Base-by-base conservation (phyloP, 2,329 filamentous ascomycete species). In the Alternaria atra region DNA sequence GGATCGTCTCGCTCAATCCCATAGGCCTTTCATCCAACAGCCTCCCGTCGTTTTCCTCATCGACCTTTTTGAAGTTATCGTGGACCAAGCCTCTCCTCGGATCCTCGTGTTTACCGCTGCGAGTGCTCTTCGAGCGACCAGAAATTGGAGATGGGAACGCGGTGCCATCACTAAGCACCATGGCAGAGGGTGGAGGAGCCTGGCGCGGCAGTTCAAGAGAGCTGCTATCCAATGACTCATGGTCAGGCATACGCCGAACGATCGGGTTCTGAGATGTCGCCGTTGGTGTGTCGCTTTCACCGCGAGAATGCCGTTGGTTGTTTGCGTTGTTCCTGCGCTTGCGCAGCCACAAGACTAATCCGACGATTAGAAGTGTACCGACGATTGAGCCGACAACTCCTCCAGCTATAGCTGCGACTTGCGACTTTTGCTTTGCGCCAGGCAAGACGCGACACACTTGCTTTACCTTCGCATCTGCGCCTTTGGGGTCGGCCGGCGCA, bases 1-100 rank as follows among this genome's bases (percentile, higher is more conserved):
- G 65, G 15, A 68, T 68, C 27, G 65, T 68, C 56, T 68, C 65
- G 52, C 60, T 59, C 8, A 68, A 37, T 30, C 65, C 65, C 58
- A 65, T 60, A 2, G 65, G 65, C 29, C 54, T 58, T n/a, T 66
- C 65, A 39, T 68, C 60, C 52, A 68, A 34, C 6, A 68, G 55
- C 32, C 65, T 57, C 10, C 65, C 65, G 56, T 68, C 65, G 10
- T 68, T 68, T 8, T 58, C 58, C 29, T 66, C 60, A 13, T 68
- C 65, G 3, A 59, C 58, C 23, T 58, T 64, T 3, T 47, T 57
- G 37, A 65, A 68, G 2, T 44, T 46, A 20, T 62, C 63, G 8
- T 60, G 65, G 13, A 54, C 52, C 27, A 68, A 29, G 1, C 55
- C 65, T 29, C 65, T 61, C 1, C 63, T 40, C 10, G 63, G 63